phyloP scores from a whole-genome alignment of 2,329 filamentous ascomycete species.

The Beauveria sp. region DNA sequence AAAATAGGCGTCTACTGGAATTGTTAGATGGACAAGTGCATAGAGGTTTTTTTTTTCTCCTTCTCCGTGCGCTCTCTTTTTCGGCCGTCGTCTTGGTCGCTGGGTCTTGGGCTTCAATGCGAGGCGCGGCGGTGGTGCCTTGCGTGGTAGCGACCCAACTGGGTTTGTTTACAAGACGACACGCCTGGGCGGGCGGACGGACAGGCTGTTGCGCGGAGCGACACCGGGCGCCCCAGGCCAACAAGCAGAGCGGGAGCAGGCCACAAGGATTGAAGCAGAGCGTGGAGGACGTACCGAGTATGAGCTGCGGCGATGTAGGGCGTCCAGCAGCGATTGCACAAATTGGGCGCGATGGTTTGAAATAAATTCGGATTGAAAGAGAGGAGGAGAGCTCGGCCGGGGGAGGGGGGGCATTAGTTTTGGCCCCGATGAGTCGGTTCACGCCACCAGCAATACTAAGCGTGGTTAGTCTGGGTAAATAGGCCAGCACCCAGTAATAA shows the following conservation, averaged over 20 bases:
- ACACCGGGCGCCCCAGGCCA: neutral
- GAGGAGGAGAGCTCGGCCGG: neutral
- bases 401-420: neutral
- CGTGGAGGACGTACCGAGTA: neutral
- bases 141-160: slow-evolving; percentile 8
- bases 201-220: slow-evolving; percentile 1
- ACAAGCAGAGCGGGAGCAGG: neutral
- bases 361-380: neutral
- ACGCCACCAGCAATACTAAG: neutral
- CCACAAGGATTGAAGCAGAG: neutral
- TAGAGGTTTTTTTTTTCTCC: neutral
- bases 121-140: slow-evolving; percentile 9
- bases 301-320: neutral
- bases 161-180: slow-evolving; percentile 9
- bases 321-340: neutral
- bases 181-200: neutral
- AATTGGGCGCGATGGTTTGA: neutral
- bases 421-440: neutral
- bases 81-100: neutral
- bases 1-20: slow-evolving; percentile 6
- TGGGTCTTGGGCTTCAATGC: slow-evolving; percentile 12
- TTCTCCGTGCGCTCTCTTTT: neutral
- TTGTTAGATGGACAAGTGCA: neutral
- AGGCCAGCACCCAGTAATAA: no score
- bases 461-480: no score